Evolutionary conservation across 805 yeast species (phyloP).

Genomic region (Candida anglica): DNA sequence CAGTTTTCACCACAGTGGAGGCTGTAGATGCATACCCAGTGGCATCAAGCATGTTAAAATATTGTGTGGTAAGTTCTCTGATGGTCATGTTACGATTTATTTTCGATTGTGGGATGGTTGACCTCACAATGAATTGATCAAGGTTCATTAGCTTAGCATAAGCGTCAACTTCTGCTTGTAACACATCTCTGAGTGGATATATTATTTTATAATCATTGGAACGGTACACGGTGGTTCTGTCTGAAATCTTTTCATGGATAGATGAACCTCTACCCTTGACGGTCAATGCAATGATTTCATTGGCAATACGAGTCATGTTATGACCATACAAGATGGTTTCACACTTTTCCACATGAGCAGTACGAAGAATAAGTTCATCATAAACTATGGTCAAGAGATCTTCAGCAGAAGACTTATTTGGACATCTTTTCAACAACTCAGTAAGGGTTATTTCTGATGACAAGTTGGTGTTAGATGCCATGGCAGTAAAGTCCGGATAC

Average conservation of each 20-base stretch:
- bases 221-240: constrained; percentile 27
- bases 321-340: constrained; percentile 69
- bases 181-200: constrained; percentile 73
- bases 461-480: constrained; percentile 5
- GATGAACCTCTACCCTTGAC: constrained; percentile 83
- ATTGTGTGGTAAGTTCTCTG: constrained; percentile 70
- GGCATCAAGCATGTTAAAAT: constrained; percentile 66
- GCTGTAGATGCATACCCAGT: constrained; percentile 81
- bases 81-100: constrained; percentile 74
- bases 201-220: constrained; percentile 40
- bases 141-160: constrained; percentile 46
- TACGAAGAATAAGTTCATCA: constrained; percentile 41
- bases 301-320: constrained; percentile 81
- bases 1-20: constrained; percentile 89
- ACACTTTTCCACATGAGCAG: constrained; percentile 44
- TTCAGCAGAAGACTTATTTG: constrained; percentile 59
- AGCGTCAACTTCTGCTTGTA: constrained; percentile 61
- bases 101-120: constrained; percentile 22
- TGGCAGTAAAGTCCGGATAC: constrained; percentile 22
- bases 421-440: constrained; percentile 34
- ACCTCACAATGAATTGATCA: constrained; percentile 19
- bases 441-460: constrained; percentile 14
- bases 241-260: constrained; percentile 50
- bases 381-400: constrained; percentile 53
- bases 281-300: constrained; percentile 70